Conservation (phyloP, 2,329 filamentous ascomycete genomes). For the Colletotrichum agaves region DNA sequence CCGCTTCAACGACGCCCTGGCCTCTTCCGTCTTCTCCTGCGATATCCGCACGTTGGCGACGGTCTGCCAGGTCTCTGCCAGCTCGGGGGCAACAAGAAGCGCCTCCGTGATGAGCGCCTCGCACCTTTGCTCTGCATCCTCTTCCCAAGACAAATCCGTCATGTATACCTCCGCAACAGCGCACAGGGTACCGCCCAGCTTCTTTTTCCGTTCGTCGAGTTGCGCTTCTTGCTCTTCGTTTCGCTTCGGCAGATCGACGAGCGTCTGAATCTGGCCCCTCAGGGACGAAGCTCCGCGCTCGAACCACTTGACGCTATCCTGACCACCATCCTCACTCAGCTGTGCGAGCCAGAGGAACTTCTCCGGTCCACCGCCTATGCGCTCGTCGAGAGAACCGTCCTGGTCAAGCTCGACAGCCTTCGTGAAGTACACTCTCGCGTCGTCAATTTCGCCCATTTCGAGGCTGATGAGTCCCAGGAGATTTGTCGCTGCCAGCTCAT, state of each 20-base stretch:
- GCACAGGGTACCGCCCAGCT: slow-evolving; percentile 91
- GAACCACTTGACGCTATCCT: slow-evolving; percentile 74
- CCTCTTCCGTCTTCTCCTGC: slow-evolving; percentile 82
- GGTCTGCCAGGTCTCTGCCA: slow-evolving; percentile 92
- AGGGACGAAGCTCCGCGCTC: slow-evolving; percentile 78
- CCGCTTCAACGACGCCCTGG: slow-evolving; percentile 78
- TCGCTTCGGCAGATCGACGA: slow-evolving; percentile 61
- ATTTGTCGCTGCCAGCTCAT: slow-evolving; percentile 74
- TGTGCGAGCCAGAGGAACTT: slow-evolving; percentile 97
- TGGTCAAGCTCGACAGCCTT: slow-evolving; percentile 80
- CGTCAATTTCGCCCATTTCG: slow-evolving; percentile 83
- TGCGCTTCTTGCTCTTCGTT: slow-evolving; percentile 53
- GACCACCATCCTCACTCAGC: slow-evolving; percentile 77
- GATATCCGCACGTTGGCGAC: slow-evolving; percentile 94
- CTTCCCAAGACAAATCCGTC: slow-evolving; percentile 95
- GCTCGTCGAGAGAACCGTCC: slow-evolving; percentile 76
- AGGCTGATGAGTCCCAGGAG: slow-evolving; percentile 85
- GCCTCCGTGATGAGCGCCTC: slow-evolving; percentile 92
- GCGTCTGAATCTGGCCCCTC: slow-evolving; percentile 73
- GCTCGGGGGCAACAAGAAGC: slow-evolving; percentile 82
- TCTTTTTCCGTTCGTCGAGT: slow-evolving; percentile 77
- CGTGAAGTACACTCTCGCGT: slow-evolving; percentile 77
- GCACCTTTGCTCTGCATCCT: slow-evolving; percentile 88
- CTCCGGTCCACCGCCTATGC: slow-evolving; percentile 83
- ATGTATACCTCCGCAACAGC: slow-evolving; percentile 97